phyloP scores from a whole-genome alignment of 2,329 filamentous ascomycete species.

The Clonostachys byssicola region DNA sequence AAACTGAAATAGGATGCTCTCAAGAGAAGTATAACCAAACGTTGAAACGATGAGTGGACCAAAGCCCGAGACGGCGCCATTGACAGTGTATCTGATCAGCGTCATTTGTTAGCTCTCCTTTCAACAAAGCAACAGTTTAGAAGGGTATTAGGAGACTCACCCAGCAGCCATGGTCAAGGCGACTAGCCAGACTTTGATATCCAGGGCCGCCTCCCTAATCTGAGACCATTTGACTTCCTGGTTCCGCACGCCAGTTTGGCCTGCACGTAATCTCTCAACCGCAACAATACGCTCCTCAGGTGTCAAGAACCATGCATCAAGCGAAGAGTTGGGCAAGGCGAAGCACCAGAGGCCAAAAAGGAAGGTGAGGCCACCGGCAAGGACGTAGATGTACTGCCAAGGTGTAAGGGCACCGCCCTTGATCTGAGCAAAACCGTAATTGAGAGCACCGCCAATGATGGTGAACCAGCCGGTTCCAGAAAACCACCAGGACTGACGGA shows the following conservation, averaged over 20 bases:
- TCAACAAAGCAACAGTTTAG: background rate
- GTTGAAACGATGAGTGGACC: slow-evolving; percentile 50
- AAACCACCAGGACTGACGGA: slow-evolving; percentile 46
- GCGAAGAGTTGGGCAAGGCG: slow-evolving; percentile 46
- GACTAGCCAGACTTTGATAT: slow-evolving; percentile 44
- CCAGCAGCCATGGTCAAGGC: slow-evolving; percentile 47
- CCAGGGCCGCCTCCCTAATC: slow-evolving; percentile 36
- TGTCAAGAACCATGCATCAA: slow-evolving; percentile 49
- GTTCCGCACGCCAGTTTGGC: slow-evolving; percentile 44
- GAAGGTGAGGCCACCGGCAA: slow-evolving; percentile 42
- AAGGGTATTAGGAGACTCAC: slow-evolving; percentile 12
- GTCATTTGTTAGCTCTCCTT: too few relatives aligned
- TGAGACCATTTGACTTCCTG: slow-evolving; percentile 40
- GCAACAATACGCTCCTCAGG: slow-evolving; percentile 43
- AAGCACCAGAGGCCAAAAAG: slow-evolving; percentile 47
- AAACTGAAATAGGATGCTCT: slow-evolving; percentile 56
- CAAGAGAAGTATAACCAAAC: slow-evolving; percentile 44
- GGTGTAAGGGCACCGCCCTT: slow-evolving; percentile 30
- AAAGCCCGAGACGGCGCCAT: slow-evolving; percentile 51
- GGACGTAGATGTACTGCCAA: slow-evolving; percentile 51
- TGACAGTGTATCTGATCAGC: slow-evolving; percentile 38
- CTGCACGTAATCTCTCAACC: slow-evolving; percentile 41
- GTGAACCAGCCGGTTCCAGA: slow-evolving; percentile 33
- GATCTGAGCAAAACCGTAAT: slow-evolving; percentile 46
- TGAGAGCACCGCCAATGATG: slow-evolving; percentile 40